Evolutionary conservation across 148 eudicot species (phyloP), one percentile per base, ranked within the genome.

Genomic region (Nepenthes gracilis): DNA sequence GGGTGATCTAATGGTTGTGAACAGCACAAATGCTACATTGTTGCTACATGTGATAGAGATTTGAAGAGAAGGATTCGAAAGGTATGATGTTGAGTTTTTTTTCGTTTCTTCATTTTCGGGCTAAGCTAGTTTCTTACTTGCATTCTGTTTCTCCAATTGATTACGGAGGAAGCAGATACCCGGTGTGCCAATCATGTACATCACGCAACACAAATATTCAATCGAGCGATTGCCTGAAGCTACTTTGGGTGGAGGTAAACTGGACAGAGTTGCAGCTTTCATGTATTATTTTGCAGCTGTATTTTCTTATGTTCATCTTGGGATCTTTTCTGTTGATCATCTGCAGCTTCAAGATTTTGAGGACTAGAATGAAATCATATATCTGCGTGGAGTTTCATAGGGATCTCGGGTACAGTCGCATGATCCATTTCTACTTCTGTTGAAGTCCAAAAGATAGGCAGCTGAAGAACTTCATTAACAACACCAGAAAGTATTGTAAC

Each of bases 141-240:
- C 40, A 9, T 43, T 43, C 0, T 60, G 52, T 50, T n/a, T 4
- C 14, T 47, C 59, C 34, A 38, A 63, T 43, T 43, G 15, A 14
- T 51, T 54, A 56, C 10, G 6, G 53, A 12, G 45, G 6, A 33
- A 35, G 47, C 89, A 93, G 98, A 64, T 93, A 35, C 96, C 99
- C 74, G 99, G 99, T 71, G 99, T 93, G 68, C 97, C 99, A 57
- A 86, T 93, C 65, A 93, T 93, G 99, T 93, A 89, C 74, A 93
- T 93, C 74, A 93, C 95, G 9, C 70, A 71, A 35, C 99, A 86
- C 78, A 78, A 80, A 54, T 93, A 93, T 61, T 88, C 99, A n/a
- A 83, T 93, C 6, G 99, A 93, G 75, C 83, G 99, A 64, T 64
- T 93, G 71, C 97, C 99, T 51, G 99, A 93, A 75, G 99, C 99